Conservation (phyloP, 495 filamentous ascomycete genomes). For the Annulohypoxylon maeteangense region DNA sequence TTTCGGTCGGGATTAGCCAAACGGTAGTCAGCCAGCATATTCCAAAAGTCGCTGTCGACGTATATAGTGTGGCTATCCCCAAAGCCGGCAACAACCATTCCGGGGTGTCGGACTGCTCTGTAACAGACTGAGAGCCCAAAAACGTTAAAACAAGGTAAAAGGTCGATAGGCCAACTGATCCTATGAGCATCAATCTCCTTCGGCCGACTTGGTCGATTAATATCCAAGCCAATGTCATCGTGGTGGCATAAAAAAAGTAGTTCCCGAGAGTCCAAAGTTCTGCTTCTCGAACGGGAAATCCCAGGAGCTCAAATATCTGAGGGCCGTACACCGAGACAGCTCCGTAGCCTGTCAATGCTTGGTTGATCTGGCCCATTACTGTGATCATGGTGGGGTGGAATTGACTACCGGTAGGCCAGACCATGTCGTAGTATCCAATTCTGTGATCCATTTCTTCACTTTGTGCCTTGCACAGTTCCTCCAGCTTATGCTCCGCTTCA, state of each 20-base stretch:
- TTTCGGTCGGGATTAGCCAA: conserved; percentile 70
- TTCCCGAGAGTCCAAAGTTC: conserved; percentile 65
- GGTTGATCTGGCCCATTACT: conserved; percentile 68
- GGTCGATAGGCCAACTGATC: conserved; percentile 54
- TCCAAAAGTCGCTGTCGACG: conserved; percentile 66
- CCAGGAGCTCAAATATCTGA: conserved; percentile 67
- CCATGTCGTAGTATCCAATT: conserved; percentile 62
- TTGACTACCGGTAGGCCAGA: conserved; percentile 51
- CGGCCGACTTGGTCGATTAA: conserved; percentile 64
- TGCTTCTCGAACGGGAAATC: conserved; percentile 54
- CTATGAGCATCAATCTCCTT: conserved; percentile 62
- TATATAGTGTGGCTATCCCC: conserved; percentile 58
- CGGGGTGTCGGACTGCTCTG: conserved; percentile 46
- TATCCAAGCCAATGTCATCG: conserved; percentile 65
- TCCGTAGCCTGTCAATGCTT: conserved; percentile 65
- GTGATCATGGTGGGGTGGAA: conserved; percentile 66
- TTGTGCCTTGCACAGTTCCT: conserved; percentile 58
- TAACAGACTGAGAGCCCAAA: conserved; percentile 49
- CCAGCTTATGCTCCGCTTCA: conserved; percentile 55
- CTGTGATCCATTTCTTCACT: conserved; percentile 55
- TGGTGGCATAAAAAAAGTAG: conserved; percentile 64
- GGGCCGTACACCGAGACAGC: conserved; percentile 69
- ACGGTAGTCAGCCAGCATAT: conserved; percentile 66
- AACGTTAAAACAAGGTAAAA: conserved; percentile 61
- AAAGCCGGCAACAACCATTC: conserved; percentile 55